Evolutionary conservation across 768 basidiomycete species (phyloP).

Genomic region (Lentinula sp.): DNA sequence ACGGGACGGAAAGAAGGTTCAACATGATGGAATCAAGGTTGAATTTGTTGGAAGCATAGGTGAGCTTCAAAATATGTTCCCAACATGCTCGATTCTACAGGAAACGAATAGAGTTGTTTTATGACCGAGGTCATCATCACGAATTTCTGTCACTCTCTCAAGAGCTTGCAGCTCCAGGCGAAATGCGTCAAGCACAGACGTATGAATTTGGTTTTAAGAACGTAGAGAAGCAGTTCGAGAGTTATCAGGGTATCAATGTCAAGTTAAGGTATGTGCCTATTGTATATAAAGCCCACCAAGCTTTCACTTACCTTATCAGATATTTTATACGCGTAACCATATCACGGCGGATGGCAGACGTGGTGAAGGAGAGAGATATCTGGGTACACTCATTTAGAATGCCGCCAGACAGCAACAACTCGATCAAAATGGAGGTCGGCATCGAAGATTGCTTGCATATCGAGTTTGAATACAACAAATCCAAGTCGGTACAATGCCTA

Average conservation of each 20-base stretch:
- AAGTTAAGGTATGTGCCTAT: conserved; percentile 71
- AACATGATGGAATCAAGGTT: conserved; percentile 96
- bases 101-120: conserved; percentile 67
- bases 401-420: conserved; percentile 97
- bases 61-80: conserved; percentile 24
- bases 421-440: conserved; percentile 99
- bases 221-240: conserved; percentile 98
- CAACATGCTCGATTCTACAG: neutral
- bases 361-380: conserved; percentile 86
- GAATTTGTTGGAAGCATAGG: conserved; percentile 97
- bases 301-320: conserved; percentile 32
- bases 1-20: conserved; percentile 90
- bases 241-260: conserved; percentile 97
- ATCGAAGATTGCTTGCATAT: conserved; percentile 99
- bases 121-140: conserved; percentile 96
- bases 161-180: conserved; percentile 93
- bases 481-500: conserved; percentile 60
- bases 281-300: neutral
- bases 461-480: conserved; percentile 99
- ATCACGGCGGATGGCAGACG: conserved; percentile 88
- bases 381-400: conserved; percentile 99
- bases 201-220: conserved; percentile 98
- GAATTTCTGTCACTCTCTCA: conserved; percentile 95
- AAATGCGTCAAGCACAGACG: conserved; percentile 94
- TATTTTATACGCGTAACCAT: conserved; percentile 92